Evolutionary conservation across 257 asterid genomes (phyloP), one percentile per base, ranked within the genome.

Genomic region (Solanum habrochaites): DNA sequence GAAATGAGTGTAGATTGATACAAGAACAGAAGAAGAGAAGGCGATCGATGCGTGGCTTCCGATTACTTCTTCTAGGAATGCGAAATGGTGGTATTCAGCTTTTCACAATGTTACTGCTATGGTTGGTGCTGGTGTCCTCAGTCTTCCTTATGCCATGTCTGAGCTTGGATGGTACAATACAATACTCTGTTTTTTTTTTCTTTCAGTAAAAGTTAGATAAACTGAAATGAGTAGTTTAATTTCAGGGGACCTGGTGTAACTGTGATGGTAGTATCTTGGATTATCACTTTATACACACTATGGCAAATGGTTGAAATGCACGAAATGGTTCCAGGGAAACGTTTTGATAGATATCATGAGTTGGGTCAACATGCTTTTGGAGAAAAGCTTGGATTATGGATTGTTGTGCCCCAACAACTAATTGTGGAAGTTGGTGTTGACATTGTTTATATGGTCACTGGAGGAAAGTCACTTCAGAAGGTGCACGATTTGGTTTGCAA

Each of bases 301-400:
- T 96, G 99, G 99, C 99, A 96, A 89, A 96, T 96, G 99, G 99
- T 96, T 29, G 98, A 96, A 74, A 96, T 96, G 99, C 99, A 96
- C 15, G 99, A 96, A 82, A 95, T 94, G 98, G 98, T 95, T 12
- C 98, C 98, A 0, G 99, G 99, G 3, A 96, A 93, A 89, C 96
- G 99, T 70, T 94, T 96, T 75, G 98, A 96, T 86, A 89, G 99
- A 88, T 96, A 96, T 86, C 99, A 96, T 7, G 99, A 95, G 88
- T 93, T 96, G 7, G 99, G 98, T 0, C 98, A 96, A 88, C 94
- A 96, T 56, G 99, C 98, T 25, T 96, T 96, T 49, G 99, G 99
- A 0, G 97, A 96, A 23, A 96, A 95, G 49, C 99, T 95, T 5
- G 99, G 99, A 0, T 91, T 96, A 13, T 96, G 94, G 91, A 96